Evolutionary conservation across 768 basidiomycete genomes (phyloP).

Genomic region (Mycena epipterygia): DNA sequence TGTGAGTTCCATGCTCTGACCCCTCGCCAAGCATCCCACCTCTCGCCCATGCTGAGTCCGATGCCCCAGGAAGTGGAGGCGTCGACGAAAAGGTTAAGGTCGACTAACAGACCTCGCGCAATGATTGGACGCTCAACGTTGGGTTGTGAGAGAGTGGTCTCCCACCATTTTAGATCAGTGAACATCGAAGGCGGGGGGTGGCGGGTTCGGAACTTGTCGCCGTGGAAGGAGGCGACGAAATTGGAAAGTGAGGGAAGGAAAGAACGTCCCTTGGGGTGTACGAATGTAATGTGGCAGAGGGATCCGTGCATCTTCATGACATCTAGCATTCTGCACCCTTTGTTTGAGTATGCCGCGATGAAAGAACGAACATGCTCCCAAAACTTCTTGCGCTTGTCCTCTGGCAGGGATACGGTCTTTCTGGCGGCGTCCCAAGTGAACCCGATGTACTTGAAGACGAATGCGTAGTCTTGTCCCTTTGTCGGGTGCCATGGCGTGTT

Average conservation of each 20-base stretch:
- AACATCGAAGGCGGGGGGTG: neutral
- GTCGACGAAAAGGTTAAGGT: conserved; percentile 25
- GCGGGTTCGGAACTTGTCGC: neutral
- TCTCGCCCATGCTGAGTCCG: conserved; percentile 26
- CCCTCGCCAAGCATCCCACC: conserved; percentile 37
- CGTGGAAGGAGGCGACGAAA: neutral
- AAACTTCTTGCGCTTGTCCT: no score
- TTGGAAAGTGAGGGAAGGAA: conserved; percentile 7
- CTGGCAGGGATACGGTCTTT: neutral
- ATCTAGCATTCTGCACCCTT: no score
- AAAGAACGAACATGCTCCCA: no score
- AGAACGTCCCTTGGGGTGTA: neutral
- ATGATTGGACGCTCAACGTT: neutral
- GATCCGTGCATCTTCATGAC: no score
- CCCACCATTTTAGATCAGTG: neutral
- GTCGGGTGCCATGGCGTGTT: conserved; percentile 3
- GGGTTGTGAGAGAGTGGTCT: neutral
- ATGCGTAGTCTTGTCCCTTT: conserved; percentile 1
- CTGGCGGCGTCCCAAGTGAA: neutral
- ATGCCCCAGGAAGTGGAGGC: no score
- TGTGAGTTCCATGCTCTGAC: conserved; percentile 26
- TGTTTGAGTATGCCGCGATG: no score
- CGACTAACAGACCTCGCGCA: neutral
- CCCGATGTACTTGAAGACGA: neutral
- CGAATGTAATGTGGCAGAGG: conserved; percentile 20